Evolutionary conservation across 345 rosid species (phyloP).

Genomic region (Jatropha curcas): DNA sequence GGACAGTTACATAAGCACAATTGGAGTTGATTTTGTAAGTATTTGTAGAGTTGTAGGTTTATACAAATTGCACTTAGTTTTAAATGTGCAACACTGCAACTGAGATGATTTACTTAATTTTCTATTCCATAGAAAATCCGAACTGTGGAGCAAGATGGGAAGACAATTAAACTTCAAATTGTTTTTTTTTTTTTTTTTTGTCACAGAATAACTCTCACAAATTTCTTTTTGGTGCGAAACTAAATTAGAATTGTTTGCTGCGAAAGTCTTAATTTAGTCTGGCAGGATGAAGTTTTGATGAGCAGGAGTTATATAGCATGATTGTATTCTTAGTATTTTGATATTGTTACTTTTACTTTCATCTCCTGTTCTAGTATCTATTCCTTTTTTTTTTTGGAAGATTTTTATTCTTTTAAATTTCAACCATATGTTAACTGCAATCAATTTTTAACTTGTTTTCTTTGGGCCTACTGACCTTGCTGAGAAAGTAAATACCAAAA

Average conservation of each 20-base stretch:
- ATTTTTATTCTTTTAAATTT: neutral
- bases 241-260: neutral
- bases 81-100: neutral
- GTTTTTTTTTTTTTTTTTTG: slow-evolving; percentile 23
- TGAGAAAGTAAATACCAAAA: neutral
- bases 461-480: neutral
- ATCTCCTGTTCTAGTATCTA: neutral
- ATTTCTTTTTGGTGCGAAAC: neutral
- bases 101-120: slow-evolving; percentile 2
- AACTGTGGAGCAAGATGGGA: slow-evolving; percentile 90
- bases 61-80: neutral
- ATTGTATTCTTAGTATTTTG: neutral
- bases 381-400: neutral
- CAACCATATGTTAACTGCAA: neutral
- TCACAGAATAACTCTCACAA: neutral
- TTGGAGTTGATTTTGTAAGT: slow-evolving; percentile 92
- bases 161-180: slow-evolving; percentile 83
- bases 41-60: neutral
- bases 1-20: slow-evolving; percentile 93
- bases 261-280: neutral
- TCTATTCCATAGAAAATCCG: slow-evolving; percentile 63
- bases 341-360: neutral
- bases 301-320: neutral
- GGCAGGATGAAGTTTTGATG: neutral
- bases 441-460: neutral